Conservation (phyloP, 805 yeast species). For the Yarrowia sp. region DNA sequence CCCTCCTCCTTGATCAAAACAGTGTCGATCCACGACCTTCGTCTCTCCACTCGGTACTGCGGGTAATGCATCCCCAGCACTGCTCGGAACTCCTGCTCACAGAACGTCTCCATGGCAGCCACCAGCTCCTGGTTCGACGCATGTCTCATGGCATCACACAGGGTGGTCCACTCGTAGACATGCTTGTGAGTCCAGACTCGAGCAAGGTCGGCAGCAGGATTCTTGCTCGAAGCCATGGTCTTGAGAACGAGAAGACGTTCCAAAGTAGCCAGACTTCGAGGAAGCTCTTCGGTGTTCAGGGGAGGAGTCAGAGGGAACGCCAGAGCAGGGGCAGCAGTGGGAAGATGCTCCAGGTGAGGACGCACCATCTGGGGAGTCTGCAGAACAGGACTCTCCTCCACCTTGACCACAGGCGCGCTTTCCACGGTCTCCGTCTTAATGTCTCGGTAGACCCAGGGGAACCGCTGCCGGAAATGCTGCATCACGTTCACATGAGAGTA, state of each 20-base stretch:
- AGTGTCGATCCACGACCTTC: slow-evolving; percentile 17
- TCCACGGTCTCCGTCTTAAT: slow-evolving; percentile 4
- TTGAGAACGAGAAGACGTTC: slow-evolving; percentile 13
- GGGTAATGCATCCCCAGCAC: slow-evolving; percentile 17
- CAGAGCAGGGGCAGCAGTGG: background rate
- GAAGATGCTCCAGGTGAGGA: slow-evolving; percentile 17
- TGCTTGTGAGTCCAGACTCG: slow-evolving; percentile 9
- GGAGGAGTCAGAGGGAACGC: slow-evolving; percentile 35
- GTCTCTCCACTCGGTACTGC: background rate
- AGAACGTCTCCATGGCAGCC: slow-evolving; percentile 8
- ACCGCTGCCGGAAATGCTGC: slow-evolving; percentile 20
- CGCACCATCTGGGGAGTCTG: background rate
- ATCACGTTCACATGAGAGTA: slow-evolving; percentile 1
- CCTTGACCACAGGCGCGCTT: background rate
- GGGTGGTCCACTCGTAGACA: slow-evolving; percentile 8
- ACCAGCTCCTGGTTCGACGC: background rate
- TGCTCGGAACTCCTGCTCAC: slow-evolving; percentile 19
- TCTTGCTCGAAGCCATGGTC: slow-evolving; percentile 7
- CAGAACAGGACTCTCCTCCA: background rate
- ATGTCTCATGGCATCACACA: no score
- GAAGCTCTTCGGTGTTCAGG: slow-evolving; percentile 23
- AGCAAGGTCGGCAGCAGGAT: background rate
- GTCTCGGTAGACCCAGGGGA: slow-evolving; percentile 28
- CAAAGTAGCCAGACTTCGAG: slow-evolving; percentile 1
- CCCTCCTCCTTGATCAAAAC: slow-evolving; percentile 1